Evolutionary conservation across 2,329 filamentous ascomycete species (phyloP), one percentile per base, ranked within the genome.

Genomic region (Hymenoscyphus infarciens): DNA sequence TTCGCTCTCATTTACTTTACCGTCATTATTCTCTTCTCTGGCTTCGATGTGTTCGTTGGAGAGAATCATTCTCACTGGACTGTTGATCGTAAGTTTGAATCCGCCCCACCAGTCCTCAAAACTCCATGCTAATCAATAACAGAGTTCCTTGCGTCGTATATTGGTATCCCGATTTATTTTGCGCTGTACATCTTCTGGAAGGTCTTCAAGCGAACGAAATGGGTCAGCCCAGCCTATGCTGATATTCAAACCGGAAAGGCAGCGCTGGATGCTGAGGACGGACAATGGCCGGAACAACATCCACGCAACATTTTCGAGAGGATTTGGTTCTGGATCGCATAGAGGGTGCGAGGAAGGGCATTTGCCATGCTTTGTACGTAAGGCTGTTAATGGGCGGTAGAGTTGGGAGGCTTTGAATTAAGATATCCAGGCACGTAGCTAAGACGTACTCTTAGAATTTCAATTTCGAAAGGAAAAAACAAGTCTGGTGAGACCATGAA

Each of bases 1-100:
- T 85, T 87, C 57, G 87, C 85, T 0, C 76, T 91, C 5, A 73
- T 78, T 0, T 85, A 83, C 29, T 89, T 86, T 1, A 83, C 84
- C 57, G 74, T 89, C 66, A 92, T 94, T 87, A 83, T 87, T 0
- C 86, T 93, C 68, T 85, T 92, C 1, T 85, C 88, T 8, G 90
- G 90, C 0, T 94, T 92, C 66, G 82, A 87, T 0, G 88, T 93
- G 1, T 95, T 94, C 70, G 73, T 93, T 55, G 86, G 88, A 0
- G 79, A 82, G 0, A 80, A 71, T 55, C 70, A 73, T 59, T 64
- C 63, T 16, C 67, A 83, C 3, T 94, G 90, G 90, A 81, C 85
- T 64, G 73, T 91, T 0, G 82, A 88, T 0, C 85, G 70, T 70
- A 70, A 56, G 68, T 38, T 38, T 11, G 13, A 38, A 66, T 49